Conservation (phyloP, 2,329 filamentous ascomycete genomes). For the Mycocentrospora acerina region DNA sequence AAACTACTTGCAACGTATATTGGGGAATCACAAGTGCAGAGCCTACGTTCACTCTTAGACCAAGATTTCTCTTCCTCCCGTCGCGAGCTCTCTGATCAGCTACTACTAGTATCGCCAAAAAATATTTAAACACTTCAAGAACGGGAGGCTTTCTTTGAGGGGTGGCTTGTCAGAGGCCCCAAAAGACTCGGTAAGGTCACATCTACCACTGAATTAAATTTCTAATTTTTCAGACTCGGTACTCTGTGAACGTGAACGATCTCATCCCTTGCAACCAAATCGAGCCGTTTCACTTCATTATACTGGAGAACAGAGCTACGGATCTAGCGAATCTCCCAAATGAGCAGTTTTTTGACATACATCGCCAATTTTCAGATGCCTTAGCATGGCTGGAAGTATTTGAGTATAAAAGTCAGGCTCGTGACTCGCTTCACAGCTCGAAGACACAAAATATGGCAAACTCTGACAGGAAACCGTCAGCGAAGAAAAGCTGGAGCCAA, state of each 20-base stretch:
- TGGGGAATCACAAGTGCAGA: constrained; percentile 6
- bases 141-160: constrained; percentile 14
- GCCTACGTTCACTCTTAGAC: constrained; percentile 7
- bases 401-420: neutral
- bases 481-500: neutral
- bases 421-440: neutral
- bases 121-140: constrained; percentile 14
- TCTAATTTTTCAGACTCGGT: constrained; percentile 8
- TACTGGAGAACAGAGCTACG: neutral
- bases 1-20: constrained; percentile 12
- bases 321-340: constrained; percentile 1
- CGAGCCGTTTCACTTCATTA: neutral
- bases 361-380: constrained; percentile 1
- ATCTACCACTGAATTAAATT: neutral
- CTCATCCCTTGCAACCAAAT: constrained; percentile 1
- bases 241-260: constrained; percentile 2
- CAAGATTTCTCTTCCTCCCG: constrained; percentile 4
- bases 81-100: constrained; percentile 7
- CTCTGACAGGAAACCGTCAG: neutral
- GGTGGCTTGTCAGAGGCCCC: neutral
- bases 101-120: constrained; percentile 10
- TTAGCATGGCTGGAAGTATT: constrained; percentile 3
- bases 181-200: constrained; percentile 7
- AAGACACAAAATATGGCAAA: neutral
- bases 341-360: constrained; percentile 1